A percentile compares a stretch with the other conserved stretches of the same genome.
These are phyloP conservation scores for Colletotrichum orchidophilum DNA, from an alignment of 2,329 filamentous ascomycete genomes.

Conservation along the genomic window DNA sequence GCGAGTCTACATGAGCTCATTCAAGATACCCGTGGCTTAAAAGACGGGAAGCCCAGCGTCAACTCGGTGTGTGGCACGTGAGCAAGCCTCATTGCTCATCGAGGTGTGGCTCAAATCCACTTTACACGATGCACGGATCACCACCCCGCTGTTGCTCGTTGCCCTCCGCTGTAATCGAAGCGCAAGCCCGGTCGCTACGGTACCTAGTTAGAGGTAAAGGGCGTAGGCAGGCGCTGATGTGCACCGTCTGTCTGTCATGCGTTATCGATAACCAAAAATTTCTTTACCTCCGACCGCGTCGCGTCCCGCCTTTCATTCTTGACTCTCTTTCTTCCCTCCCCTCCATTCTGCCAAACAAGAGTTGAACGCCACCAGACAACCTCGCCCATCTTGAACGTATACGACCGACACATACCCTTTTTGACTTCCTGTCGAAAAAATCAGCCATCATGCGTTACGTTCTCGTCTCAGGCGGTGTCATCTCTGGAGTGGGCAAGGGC, in stretches of 20 bases:
- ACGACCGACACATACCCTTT: neutral
- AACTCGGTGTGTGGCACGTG: neutral
- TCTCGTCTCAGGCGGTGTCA: conserved; percentile 54
- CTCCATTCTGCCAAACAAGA: conserved; percentile 31
- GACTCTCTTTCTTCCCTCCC: conserved; percentile 32
- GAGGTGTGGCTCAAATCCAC: conserved; percentile 13
- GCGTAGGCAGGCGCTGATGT: neutral
- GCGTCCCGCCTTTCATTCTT: conserved; percentile 28
- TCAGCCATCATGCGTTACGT: conserved; percentile 40
- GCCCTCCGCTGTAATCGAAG: neutral
- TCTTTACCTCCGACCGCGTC: conserved; percentile 34
- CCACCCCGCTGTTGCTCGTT: neutral
- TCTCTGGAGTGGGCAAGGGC: conserved; percentile 69
- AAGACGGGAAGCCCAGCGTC: too few species aligned
- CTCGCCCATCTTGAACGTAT: conserved; percentile 11
- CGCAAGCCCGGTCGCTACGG: too few species aligned
- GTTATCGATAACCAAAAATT: conserved; percentile 35
- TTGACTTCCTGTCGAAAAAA: conserved; percentile 1
- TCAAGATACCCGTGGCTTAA: too few species aligned
- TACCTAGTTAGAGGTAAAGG: too few species aligned
- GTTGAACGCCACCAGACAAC: conserved; percentile 11
- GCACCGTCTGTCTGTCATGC: conserved; percentile 12
- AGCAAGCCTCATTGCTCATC: neutral
- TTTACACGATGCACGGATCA: conserved; percentile 12
- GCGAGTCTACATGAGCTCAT: neutral